phyloP scores from a whole-genome alignment of 257 asterid species.

The Solanum microdontum region DNA sequence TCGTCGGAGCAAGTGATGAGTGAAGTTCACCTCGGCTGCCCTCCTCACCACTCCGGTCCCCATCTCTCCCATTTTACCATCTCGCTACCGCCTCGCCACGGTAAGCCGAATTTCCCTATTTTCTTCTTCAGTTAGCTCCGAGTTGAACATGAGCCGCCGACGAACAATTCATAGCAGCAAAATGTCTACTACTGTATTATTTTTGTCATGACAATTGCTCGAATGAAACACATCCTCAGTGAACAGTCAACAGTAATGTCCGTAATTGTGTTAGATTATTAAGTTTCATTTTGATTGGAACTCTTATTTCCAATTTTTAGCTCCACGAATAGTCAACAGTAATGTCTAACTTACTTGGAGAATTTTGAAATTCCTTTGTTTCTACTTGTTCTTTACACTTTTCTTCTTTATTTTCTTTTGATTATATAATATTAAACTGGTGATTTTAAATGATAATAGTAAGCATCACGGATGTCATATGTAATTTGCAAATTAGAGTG shows the following conservation, averaged over 20 bases:
- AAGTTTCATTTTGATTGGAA: background rate
- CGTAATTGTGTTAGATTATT: background rate
- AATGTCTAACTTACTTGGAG: background rate
- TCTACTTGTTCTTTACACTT: background rate
- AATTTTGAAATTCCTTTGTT: background rate
- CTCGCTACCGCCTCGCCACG: constrained; percentile 34
- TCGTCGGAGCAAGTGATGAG: constrained; percentile 76
- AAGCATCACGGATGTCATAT: background rate
- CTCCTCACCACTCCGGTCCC: constrained; percentile 52
- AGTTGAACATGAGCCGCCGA: background rate
- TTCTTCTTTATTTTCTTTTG: background rate
- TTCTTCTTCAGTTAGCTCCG: background rate
- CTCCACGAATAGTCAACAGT: background rate
- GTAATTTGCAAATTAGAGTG: background rate
- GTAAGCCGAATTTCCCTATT: background rate
- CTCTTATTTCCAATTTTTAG: background rate
- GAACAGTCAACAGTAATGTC: background rate
- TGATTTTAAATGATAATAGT: background rate
- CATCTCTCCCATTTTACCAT: constrained; percentile 63
- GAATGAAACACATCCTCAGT: background rate
- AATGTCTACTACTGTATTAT: background rate
- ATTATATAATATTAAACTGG: background rate
- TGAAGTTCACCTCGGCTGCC: constrained; percentile 90
- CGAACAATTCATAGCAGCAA: background rate
- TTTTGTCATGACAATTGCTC: background rate